phyloP scores from a whole-genome alignment of 257 asterid genomes.

The Solanum chmielewskii region DNA sequence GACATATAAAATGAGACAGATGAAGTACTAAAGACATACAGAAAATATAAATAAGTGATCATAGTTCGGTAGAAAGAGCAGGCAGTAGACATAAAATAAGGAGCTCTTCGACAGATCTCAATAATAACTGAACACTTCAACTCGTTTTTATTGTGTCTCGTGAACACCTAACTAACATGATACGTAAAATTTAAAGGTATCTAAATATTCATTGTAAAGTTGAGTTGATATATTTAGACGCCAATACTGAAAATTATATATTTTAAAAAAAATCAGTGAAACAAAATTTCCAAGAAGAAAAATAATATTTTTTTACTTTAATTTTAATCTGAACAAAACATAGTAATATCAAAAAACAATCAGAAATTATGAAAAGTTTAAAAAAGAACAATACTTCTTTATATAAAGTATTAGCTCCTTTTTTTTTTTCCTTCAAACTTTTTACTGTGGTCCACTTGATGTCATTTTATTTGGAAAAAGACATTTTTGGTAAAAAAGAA shows the following conservation, averaged over 20 bases:
- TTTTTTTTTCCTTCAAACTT: background rate
- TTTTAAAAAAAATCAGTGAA: background rate
- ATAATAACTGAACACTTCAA: too few species aligned
- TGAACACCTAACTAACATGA: fast-evolving
- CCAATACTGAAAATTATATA: too few species aligned
- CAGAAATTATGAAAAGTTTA: background rate
- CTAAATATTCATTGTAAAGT: too few species aligned
- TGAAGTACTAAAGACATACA: too few species aligned
- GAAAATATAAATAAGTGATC: too few species aligned
- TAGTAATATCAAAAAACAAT: background rate
- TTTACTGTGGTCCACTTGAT: background rate
- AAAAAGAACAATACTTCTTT: background rate
- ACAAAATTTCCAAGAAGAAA: background rate
- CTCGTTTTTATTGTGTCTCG: fast-evolving
- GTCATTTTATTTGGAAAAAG: background rate
- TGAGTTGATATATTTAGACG: background rate
- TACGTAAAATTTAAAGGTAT: too few species aligned
- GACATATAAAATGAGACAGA: too few species aligned
- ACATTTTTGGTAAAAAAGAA: background rate
- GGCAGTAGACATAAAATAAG: background rate
- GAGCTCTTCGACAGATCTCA: background rate
- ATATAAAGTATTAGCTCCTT: background rate
- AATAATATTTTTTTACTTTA: background rate
- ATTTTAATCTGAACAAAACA: background rate
- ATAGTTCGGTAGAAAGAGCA: background rate